Conservation (phyloP, 129 eudicot genomes). For the Lactuca sativa region DNA sequence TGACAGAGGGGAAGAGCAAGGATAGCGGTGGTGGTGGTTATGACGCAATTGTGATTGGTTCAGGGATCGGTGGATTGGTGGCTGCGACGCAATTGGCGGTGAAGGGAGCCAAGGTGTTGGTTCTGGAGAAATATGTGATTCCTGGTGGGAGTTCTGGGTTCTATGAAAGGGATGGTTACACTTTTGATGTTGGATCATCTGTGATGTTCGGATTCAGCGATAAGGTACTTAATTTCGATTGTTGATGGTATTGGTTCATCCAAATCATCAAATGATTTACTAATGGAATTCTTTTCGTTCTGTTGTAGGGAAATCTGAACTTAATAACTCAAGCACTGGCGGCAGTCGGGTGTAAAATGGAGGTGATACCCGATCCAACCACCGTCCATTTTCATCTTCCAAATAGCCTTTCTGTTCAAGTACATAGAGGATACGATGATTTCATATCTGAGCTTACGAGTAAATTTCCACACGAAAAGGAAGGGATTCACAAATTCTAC, state of each 20-base stretch:
- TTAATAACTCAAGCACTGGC: slow-evolving; percentile 94
- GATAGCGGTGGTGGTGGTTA: slow-evolving; percentile 36
- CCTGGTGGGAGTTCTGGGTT: slow-evolving; percentile 99
- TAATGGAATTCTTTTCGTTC: slow-evolving; percentile 6
- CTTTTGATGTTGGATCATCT: slow-evolving; percentile 93
- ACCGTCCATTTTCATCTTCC: slow-evolving; percentile 97
- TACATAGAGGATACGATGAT: slow-evolving; percentile 81
- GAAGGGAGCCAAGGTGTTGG: slow-evolving; percentile 91
- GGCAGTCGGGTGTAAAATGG: slow-evolving; percentile 90
- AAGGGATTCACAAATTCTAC: slow-evolving; percentile 89
- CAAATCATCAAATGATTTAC: slow-evolving; percentile 1
- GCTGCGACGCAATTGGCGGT: slow-evolving; percentile 99
- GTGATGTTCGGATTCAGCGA: slow-evolving; percentile 98
- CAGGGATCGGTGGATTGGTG: slow-evolving; percentile 98
- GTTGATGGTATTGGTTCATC: background rate
- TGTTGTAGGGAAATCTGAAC: slow-evolving; percentile 79
- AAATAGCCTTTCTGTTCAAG: slow-evolving; percentile 75
- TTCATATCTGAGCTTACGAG: slow-evolving; percentile 74
- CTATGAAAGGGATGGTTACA: slow-evolving; percentile 90
- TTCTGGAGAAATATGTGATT: slow-evolving; percentile 88
- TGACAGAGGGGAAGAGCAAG: slow-evolving; percentile 27
- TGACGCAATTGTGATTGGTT: slow-evolving; percentile 97
- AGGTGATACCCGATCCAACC: slow-evolving; percentile 97
- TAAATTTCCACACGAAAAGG: slow-evolving; percentile 91
- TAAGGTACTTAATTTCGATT: slow-evolving; percentile 51